phyloP scores from a whole-genome alignment of 805 yeast genomes.

The Starmera amethionina region DNA sequence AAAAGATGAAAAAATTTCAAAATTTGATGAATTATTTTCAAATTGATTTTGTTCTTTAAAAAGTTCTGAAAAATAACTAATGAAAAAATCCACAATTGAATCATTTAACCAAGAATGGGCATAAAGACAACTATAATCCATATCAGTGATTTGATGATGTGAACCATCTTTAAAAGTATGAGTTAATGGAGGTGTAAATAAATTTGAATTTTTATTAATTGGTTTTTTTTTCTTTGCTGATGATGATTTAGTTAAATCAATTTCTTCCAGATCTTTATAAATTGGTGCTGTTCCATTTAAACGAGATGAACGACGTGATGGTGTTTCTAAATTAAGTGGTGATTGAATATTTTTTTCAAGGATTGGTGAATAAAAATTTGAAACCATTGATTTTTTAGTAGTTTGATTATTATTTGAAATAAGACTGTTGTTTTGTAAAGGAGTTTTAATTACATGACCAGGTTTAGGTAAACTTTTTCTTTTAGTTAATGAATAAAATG shows the following conservation, averaged over 20 bases:
- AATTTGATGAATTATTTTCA: slow-evolving; percentile 29
- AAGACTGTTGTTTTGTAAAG: no score
- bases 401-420: no score
- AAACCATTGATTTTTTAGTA: background rate
- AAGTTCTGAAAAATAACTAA: slow-evolving; percentile 42
- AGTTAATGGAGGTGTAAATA: slow-evolving; percentile 33
- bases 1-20: slow-evolving; percentile 67
- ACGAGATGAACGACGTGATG: background rate
- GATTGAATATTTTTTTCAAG: background rate
- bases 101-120: slow-evolving; percentile 88
- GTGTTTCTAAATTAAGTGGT: background rate
- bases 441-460: no score
- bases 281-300: background rate
- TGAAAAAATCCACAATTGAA: slow-evolving; percentile 74
- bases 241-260: background rate
- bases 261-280: background rate
- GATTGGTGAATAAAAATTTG: background rate
- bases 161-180: slow-evolving; percentile 46
- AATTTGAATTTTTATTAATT: slow-evolving; percentile 2
- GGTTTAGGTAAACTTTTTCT: no score
- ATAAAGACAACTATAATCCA: slow-evolving; percentile 72
- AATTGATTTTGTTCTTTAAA: no score
- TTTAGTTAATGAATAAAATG: no score
- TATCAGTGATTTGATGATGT: slow-evolving; percentile 44
- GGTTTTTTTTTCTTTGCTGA: slow-evolving; percentile 3